phyloP scores from a whole-genome alignment of 306 rosid species.

The Gleditsia sinensis region DNA sequence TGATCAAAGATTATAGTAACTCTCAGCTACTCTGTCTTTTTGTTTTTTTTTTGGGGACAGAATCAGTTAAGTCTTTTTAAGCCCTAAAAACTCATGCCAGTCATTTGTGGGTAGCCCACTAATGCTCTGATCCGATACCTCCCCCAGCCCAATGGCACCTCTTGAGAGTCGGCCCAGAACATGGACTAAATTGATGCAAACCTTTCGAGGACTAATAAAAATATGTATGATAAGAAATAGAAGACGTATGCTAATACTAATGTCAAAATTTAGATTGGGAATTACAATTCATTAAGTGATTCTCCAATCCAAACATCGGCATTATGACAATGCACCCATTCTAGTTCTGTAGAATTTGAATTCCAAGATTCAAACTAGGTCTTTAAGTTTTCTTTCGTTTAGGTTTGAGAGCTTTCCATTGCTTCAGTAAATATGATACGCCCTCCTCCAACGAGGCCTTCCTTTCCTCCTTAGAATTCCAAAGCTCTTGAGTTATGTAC shows the following conservation, averaged over 20 bases:
- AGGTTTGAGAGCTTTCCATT: neutral
- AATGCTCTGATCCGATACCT: too few relatives aligned
- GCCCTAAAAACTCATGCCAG: too few relatives aligned
- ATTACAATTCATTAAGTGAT: neutral
- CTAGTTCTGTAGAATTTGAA: neutral
- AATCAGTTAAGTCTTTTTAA: too few relatives aligned
- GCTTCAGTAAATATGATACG: constrained; percentile 38
- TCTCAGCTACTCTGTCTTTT: too few relatives aligned
- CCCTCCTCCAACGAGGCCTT: constrained; percentile 72
- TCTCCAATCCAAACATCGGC: neutral
- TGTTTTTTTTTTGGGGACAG: too few relatives aligned
- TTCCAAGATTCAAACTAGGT: neutral
- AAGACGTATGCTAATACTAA: neutral
- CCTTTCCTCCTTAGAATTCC: constrained; percentile 66
- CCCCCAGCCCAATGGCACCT: too few relatives aligned
- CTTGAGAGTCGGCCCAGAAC: too few relatives aligned
- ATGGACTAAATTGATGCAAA: too few relatives aligned
- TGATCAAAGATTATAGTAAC: too few relatives aligned
- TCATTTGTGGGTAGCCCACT: too few relatives aligned
- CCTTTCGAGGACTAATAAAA: too few relatives aligned
- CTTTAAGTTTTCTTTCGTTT: neutral
- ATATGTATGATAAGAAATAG: too few relatives aligned
- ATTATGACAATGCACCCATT: neutral
- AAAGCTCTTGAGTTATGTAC: constrained; percentile 56
- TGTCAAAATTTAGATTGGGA: neutral